Base-by-base conservation (phyloP, 2,329 filamentous ascomycete genomes). In the Seiridium unicorne region DNA sequence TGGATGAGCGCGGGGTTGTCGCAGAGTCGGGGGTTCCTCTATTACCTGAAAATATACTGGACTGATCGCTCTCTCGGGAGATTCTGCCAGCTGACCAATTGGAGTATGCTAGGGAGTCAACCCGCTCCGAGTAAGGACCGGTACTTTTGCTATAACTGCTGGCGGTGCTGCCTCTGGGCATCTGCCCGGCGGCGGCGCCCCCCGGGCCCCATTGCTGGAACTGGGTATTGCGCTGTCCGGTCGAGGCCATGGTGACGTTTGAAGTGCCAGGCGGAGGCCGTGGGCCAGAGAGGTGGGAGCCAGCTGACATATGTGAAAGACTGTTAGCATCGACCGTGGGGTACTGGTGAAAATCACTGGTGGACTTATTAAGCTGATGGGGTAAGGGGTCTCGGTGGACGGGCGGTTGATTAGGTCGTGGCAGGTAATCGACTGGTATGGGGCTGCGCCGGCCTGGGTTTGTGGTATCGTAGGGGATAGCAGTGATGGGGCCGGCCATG, bases 321-420 rank as follows among this genome's bases (percentile, higher is more conserved):
- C 78, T 72, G 55, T 82, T 76, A 36, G 85, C 79, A 65, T 89
- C 88, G 72, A 90, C 87, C 57, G 84, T 84, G 47, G 93, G 92
- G 73, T 97, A 97, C 71, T 97, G 94, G 77, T 97, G 92, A 72
- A 88, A 97, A 75, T 97, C 93, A 67, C 80, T 79, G 54, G 86
- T 86, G 65, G 81, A 82, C 76, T 92, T 93, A 74, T 92, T 93
- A 58, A 96, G 78, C 70, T 96, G 92, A 74, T 95, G 91, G 36
- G 93, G 91, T 61, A 91, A 82, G 60, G 90, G 90, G 59, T 95
- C 90, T 72, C 87, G 87, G 66, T 87, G 84, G 59, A 81, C 76
- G 31, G 85, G 80, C 66, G 82, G 74, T 70, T 89, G 86, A 63
- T 91, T 88, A 60, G 83, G 77, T 70, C 86, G 85, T 55, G 89